A percentile compares a stretch with the other conserved stretches of the same genome.
Evolutionary conservation across 805 yeast genomes (phyloP).

Genomic region (Monosporozyma aquatica): DNA sequence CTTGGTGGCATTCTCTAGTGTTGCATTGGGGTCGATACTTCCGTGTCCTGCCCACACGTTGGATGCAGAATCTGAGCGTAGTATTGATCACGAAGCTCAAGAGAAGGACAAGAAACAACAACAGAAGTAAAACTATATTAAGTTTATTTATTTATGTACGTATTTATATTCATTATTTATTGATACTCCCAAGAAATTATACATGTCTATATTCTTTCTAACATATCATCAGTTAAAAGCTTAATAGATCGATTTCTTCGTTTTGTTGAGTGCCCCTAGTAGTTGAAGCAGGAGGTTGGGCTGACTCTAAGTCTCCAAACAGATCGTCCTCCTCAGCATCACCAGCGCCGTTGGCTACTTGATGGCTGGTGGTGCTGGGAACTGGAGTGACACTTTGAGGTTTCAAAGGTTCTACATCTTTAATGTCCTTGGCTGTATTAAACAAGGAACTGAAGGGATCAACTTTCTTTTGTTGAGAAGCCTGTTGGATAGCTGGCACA

Average conservation of each 20-base stretch:
- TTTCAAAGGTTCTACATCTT: conserved; percentile 14
- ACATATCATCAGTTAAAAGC: conserved; percentile 17
- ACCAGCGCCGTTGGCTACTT: too few species aligned
- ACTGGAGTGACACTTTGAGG: conserved; percentile 1
- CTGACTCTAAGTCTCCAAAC: conserved; percentile 29
- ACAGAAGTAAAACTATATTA: neutral
- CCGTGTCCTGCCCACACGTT: conserved; percentile 39
- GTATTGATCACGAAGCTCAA: neutral
- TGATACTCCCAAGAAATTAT: too few species aligned
- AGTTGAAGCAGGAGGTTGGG: conserved; percentile 3
- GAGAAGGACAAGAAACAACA: neutral
- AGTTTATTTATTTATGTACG: too few species aligned
- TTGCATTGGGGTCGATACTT: conserved; percentile 34
- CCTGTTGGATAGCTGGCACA: conserved; percentile 29
- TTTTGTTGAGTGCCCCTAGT: conserved; percentile 7
- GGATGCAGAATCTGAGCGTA: conserved; percentile 30
- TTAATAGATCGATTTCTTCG: conserved; percentile 26
- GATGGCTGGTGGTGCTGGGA: too few species aligned
- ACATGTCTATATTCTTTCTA: conserved; percentile 1
- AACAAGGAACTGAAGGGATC: conserved; percentile 72
- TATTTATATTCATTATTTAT: too few species aligned
- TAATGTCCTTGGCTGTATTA: conserved; percentile 48
- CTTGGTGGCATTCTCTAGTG: conserved; percentile 46
- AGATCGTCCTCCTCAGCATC: conserved; percentile 25
- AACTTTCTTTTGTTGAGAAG: conserved; percentile 34